These are phyloP conservation scores for Candida nitratophila DNA, from an alignment of 805 yeast genomes.

Conservation along the genomic window DNA sequence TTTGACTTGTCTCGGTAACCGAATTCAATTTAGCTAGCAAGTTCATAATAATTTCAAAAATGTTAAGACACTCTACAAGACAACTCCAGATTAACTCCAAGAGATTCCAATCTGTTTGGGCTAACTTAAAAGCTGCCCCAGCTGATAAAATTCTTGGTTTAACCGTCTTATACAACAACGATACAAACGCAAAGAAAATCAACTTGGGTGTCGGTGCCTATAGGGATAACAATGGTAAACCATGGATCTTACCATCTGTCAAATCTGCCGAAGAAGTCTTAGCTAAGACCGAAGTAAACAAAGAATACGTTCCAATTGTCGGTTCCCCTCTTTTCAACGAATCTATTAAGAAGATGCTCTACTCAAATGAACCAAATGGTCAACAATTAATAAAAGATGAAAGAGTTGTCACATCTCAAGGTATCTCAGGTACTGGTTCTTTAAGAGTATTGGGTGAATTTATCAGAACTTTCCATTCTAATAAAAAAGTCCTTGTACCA, in stretches of 20 bases:
- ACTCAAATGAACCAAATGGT: conserved; percentile 57
- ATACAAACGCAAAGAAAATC: conserved; percentile 47
- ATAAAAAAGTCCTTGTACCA: conserved; percentile 61
- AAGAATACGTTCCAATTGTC: conserved; percentile 82
- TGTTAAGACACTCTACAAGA: neutral
- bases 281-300: conserved; percentile 45
- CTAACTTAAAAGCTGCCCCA: conserved; percentile 42
- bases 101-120: conserved; percentile 23
- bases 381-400: conserved; percentile 47
- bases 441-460: conserved; percentile 80
- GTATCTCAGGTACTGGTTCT: conserved; percentile 95
- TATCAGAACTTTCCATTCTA: conserved; percentile 50
- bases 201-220: conserved; percentile 88
- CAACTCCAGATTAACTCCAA: neutral
- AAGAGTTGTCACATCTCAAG: conserved; percentile 77
- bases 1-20: no score
- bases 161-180: conserved; percentile 66
- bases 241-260: conserved; percentile 82
- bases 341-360: conserved; percentile 64
- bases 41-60: no score
- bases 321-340: conserved; percentile 67
- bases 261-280: conserved; percentile 55
- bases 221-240: conserved; percentile 83
- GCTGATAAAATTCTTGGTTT: conserved; percentile 85
- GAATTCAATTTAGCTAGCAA: no score